phyloP scores from a whole-genome alignment of 176 grass and related monocot genomes.

The Tuctoria greenei region DNA sequence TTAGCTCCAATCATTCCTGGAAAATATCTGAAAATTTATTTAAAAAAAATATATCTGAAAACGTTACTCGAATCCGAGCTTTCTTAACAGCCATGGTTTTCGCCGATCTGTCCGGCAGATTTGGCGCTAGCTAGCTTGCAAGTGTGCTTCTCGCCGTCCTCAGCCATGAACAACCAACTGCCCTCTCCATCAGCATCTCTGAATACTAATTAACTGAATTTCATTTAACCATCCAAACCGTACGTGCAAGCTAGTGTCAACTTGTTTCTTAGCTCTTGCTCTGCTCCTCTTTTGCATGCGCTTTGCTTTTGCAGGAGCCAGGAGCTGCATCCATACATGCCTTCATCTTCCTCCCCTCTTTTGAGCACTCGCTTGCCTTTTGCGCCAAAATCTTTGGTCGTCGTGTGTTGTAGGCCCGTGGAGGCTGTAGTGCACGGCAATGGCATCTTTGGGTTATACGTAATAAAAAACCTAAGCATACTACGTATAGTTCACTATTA shows the following conservation, averaged over 20 bases:
- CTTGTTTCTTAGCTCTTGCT: background rate
- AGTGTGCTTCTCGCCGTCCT: constrained; percentile 28
- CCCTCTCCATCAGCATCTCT: constrained; percentile 27
- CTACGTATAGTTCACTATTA: background rate
- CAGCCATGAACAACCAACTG: constrained; percentile 23
- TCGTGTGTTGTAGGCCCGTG: background rate
- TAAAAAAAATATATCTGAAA: background rate
- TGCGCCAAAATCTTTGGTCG: background rate
- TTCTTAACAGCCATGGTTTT: constrained; percentile 13
- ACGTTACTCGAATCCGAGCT: constrained; percentile 14
- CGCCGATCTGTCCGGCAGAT: constrained; percentile 44
- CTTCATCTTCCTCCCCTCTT: constrained; percentile 8
- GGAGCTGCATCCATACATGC: background rate
- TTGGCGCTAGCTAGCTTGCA: constrained; percentile 37
- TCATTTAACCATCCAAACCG: background rate
- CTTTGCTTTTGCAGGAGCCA: background rate
- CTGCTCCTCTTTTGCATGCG: background rate
- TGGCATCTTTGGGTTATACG: background rate
- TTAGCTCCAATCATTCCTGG: background rate
- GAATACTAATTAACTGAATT: background rate
- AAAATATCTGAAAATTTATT: no score
- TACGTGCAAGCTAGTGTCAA: background rate
- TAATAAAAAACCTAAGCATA: background rate
- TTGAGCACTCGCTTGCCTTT: background rate
- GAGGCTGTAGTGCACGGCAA: background rate